Percentiles rank a stretch among this genome's conserved stretches.
Conservation (phyloP, 352 stramenopile genomes). For the Pythium oligandrum region DNA sequence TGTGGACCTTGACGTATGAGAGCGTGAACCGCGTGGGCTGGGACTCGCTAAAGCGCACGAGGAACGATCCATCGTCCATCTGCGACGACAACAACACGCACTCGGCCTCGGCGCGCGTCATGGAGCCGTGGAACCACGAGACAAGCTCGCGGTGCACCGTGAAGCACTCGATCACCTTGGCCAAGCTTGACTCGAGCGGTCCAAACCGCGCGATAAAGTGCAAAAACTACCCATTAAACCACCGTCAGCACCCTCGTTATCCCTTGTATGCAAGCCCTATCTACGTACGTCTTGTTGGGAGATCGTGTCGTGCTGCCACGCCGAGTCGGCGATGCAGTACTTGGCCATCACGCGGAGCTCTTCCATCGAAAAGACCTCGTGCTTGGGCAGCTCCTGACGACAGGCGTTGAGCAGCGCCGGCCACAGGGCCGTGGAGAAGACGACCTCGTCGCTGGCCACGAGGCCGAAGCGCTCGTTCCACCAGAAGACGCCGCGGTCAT, state of each 20-base stretch:
- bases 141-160: slow-evolving; percentile 52
- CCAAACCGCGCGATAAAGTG: slow-evolving; percentile 70
- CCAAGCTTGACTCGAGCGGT: slow-evolving; percentile 44
- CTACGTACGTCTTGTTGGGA: slow-evolving; percentile 34
- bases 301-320: slow-evolving; percentile 37
- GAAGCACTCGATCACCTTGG: slow-evolving; percentile 62
- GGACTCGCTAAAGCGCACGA: slow-evolving; percentile 76
- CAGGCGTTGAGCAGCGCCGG: slow-evolving; percentile 43
- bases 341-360: slow-evolving; percentile 52
- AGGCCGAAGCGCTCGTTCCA: slow-evolving; percentile 17
- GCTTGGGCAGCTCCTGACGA: slow-evolving; percentile 25
- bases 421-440: slow-evolving; percentile 42
- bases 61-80: slow-evolving; percentile 57
- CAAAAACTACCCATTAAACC: slow-evolving; percentile 31
- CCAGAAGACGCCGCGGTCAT: slow-evolving; percentile 15
- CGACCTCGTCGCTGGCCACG: slow-evolving; percentile 9
- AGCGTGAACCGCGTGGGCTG: slow-evolving; percentile 74
- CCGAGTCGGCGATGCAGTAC: slow-evolving; percentile 41
- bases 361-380: slow-evolving; percentile 44
- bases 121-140: slow-evolving; percentile 69
- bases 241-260: neutral
- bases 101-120: slow-evolving; percentile 48
- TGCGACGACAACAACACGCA: slow-evolving; percentile 19
- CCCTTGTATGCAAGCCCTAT: neutral
- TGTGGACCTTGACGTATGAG: slow-evolving; percentile 72